Evolutionary conservation across 225 moss, liverwort and hornwort species (phyloP), one percentile per base, ranked within the genome.

Genomic region (Marchantia polymorpha): DNA sequence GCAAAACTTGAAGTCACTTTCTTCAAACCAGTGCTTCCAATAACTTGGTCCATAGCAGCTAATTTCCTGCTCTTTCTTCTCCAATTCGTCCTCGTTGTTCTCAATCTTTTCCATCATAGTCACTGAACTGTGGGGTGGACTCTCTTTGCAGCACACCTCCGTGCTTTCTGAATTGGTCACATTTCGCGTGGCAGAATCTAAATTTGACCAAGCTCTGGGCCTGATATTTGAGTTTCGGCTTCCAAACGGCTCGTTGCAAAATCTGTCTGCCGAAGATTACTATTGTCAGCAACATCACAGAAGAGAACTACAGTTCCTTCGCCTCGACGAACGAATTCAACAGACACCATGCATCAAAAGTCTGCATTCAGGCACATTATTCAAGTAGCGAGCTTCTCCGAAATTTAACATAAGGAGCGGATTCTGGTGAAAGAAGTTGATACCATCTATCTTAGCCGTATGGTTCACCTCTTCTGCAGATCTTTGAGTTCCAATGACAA

Each of bases 21-120:
- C 79, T 70, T 91, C 86, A 83, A 95, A 93, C 77, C 61, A 82
- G 77, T 92, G 82, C 72, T 84, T 91, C 92, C 92, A 93, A 81
- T 93, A 95, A 61, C 90, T 73, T 11, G 92, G 92, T 30, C 84
- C 67, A 74, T 90, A 86, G 69, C 92, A 93, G 72, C 86, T 92
- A 22, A 92, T 88, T 61, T 90, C 85, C 53, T 8, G 31, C 3
- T 95, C 93, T 77, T 80, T 79, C 50, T 67, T 79, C 11, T 76
- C 66, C 29, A 8, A 17, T 17, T 73, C 1, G 20, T 65, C 72
- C n/a, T 78, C 15, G 17, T 10, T 20, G 11, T 11, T 30, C 31
- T 53, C 65, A 16, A 29, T 31, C 12, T 9, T 49, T 30, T 64
- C 27, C 30, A 17, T 39, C 46, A 12, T 27, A 19, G 15, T 13